Conservation (phyloP, 1,139 yeast genomes). For the Sugiyamaella xylanicola region DNA sequence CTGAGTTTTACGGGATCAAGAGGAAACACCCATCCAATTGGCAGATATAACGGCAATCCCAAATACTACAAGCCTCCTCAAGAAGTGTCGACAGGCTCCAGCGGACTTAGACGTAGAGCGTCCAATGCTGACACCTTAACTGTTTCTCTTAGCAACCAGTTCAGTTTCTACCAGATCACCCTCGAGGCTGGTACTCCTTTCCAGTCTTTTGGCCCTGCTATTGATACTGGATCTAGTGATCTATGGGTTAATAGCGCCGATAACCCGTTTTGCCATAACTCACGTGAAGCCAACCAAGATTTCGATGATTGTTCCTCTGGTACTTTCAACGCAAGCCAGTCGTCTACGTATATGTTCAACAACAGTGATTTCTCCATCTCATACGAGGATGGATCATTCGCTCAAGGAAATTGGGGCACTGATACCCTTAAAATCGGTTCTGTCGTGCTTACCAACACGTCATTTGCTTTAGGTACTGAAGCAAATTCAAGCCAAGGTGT, state of each 20-base stretch:
- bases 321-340: conserved; percentile 30
- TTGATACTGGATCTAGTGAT: conserved; percentile 56
- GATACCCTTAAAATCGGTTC: conserved; percentile 48
- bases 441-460: conserved; percentile 43
- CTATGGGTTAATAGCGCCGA: conserved; percentile 54
- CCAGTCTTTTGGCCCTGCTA: conserved; percentile 41
- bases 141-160: conserved; percentile 29
- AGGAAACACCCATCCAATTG: conserved; percentile 19
- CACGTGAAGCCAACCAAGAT: conserved; percentile 21
- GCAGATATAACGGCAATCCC: conserved; percentile 15
- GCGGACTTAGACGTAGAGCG: conserved; percentile 54
- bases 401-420: conserved; percentile 53
- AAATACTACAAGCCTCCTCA: conserved; percentile 34
- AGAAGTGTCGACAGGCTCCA: conserved; percentile 76
- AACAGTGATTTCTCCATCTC: conserved; percentile 45
- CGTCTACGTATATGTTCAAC: conserved; percentile 29
- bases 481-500: conserved; percentile 53
- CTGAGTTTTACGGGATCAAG: conserved; percentile 16
- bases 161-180: conserved; percentile 43
- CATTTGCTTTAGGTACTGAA: conserved; percentile 47
- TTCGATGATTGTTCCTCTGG: conserved; percentile 27
- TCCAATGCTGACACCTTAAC: neutral
- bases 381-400: conserved; percentile 63
- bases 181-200: conserved; percentile 45
- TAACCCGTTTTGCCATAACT: conserved; percentile 39